Base-by-base conservation (phyloP, 495 filamentous ascomycete species). In the Pyrenula aspistea region DNA sequence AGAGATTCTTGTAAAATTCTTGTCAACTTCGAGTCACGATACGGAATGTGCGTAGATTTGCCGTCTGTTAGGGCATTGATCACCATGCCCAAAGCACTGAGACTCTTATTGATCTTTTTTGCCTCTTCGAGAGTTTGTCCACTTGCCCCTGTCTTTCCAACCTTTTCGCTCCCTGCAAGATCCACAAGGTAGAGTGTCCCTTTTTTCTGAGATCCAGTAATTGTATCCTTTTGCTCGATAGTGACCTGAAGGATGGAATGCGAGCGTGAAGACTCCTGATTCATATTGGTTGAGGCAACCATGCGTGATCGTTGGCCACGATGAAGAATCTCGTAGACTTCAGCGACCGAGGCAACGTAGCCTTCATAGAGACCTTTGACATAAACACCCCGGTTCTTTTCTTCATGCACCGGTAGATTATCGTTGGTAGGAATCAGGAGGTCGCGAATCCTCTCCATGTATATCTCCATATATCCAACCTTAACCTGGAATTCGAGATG, bases 201-300 rank as follows among this genome's bases (percentile, higher is more conserved):
- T 66, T 89, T 96, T 77, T 96, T 96, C 58, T 89, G 86, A 49
- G 94, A 95, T 1, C 93, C 94, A 0, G 92, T 95, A 68, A 97
- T 93, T 42, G 95, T 83, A 60, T 98, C 97, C 77, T 98, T 98
- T 73, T 98, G 93, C 22, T 89, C 90, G 63, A 98, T 85, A 52
- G 91, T 96, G 63, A 98, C 86, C 65, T 96, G 90, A 68, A 98
- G 97, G 57, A 98, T 97, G 12, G 93, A 98, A 70, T 98, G 93
- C 54, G 93, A 98, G 51, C 93, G 88, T 53, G 94, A 97, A 0
- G 93, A 98, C 69, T 98, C 93, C 68, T 94, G 88, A 70, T 98
- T 98, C 93, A 98, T 98, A 75, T 98, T 97, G 54, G 93, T 98
- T n/a, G 94, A 86, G 25, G 93, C 87, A n/a, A 96, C 91, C 24